Percentiles rank a stretch among this genome's conserved stretches.
These are phyloP conservation scores for Mycena leptocephala DNA, from an alignment of 768 basidiomycete species.

Conservation along the genomic window DNA sequence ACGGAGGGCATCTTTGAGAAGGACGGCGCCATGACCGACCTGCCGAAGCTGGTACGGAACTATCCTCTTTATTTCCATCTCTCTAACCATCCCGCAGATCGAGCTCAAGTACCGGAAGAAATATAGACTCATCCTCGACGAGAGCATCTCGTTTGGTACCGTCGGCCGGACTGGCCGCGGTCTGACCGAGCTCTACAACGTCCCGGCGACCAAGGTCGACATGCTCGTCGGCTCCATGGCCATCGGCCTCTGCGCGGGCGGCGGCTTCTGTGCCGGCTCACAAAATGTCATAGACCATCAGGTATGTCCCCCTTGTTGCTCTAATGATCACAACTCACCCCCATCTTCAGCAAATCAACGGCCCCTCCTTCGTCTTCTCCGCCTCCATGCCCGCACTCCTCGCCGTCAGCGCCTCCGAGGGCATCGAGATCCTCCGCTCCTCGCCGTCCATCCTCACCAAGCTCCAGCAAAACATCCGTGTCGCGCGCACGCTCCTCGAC, in stretches of 20 bases:
- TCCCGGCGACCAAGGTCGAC: constrained; percentile 93
- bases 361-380: constrained; percentile 95
- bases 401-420: constrained; percentile 90
- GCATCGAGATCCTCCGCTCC: constrained; percentile 83
- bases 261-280: constrained; percentile 97
- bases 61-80: neutral
- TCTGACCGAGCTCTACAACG: constrained; percentile 94
- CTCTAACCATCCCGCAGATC: constrained; percentile 66
- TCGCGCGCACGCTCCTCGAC: constrained; percentile 87
- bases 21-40: constrained; percentile 92
- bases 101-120: constrained; percentile 97
- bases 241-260: constrained; percentile 85
- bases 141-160: constrained; percentile 93
- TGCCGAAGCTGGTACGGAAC: constrained; percentile 89
- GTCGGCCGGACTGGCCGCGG: constrained; percentile 96
- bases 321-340: too few relatives aligned
- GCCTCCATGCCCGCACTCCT: constrained; percentile 94
- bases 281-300: constrained; percentile 89
- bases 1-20: constrained; percentile 98
- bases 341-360: constrained; percentile 99
- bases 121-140: constrained; percentile 95
- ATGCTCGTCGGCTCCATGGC: constrained; percentile 95
- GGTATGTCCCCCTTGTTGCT: constrained; percentile 56
- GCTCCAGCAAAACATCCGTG: constrained; percentile 87
- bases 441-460: constrained; percentile 82